Evolutionary conservation across 2,329 filamentous ascomycete genomes (phyloP).

Genomic region (Diaporthe humulicola): DNA sequence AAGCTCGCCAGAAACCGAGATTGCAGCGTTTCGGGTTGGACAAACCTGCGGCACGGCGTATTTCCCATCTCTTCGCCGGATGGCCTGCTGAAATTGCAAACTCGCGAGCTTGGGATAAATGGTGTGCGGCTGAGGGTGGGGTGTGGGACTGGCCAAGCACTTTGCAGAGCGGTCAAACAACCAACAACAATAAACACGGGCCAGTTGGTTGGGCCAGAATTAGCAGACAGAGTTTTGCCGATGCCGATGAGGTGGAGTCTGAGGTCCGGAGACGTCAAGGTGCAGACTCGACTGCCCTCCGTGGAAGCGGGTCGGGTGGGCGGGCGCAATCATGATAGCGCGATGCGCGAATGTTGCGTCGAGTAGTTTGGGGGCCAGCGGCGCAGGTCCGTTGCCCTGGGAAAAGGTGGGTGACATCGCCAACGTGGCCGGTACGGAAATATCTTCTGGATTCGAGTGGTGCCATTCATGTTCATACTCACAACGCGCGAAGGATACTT

Average conservation of each 20-base stretch:
- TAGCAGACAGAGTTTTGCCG: constrained; percentile 9
- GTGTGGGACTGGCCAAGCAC: constrained; percentile 24
- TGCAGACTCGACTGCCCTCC: constrained; percentile 20
- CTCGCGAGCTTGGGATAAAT: not conserved
- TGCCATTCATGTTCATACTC: not conserved
- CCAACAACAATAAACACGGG: not conserved
- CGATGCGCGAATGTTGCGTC: not conserved
- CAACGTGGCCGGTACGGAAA: not conserved
- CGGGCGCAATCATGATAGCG: not conserved
- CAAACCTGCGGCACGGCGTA: not conserved
- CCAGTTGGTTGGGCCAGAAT: constrained; percentile 14
- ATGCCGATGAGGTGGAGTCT: not conserved
- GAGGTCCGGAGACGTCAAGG: not conserved
- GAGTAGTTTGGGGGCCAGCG: constrained; percentile 9
- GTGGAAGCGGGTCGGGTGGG: not conserved
- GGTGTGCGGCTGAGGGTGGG: constrained; percentile 21
- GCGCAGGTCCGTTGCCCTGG: not conserved
- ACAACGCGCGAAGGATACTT: not conserved
- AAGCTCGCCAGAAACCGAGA: not conserved
- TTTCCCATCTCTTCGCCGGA: not conserved
- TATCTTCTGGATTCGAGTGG: constrained; percentile 2
- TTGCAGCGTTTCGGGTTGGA: not conserved
- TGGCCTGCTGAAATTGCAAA: constrained; percentile 1
- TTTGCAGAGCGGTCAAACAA: constrained; percentile 24
- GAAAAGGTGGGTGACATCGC: constrained; percentile 28